phyloP scores from a whole-genome alignment of 768 basidiomycete species.

The Tricholoma sp. region DNA sequence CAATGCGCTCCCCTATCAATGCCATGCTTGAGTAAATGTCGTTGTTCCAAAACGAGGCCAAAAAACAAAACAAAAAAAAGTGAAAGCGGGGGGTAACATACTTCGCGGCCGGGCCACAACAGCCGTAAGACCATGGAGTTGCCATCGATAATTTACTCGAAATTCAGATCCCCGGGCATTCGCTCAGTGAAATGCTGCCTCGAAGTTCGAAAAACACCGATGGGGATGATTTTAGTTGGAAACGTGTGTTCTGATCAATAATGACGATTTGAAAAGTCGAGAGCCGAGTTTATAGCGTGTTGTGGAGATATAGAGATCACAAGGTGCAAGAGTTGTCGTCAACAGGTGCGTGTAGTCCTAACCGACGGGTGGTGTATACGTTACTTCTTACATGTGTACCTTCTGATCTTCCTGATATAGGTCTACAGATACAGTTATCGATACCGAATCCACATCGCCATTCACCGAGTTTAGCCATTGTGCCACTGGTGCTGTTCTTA shows the following conservation, averaged over 20 bases:
- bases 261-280: background rate
- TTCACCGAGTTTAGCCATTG: conserved; percentile 7
- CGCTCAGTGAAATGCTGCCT: too few species aligned
- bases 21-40: too few species aligned
- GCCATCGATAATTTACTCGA: too few species aligned
- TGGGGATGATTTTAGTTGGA: background rate
- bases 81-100: too few species aligned
- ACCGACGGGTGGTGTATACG: background rate
- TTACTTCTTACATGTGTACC: background rate
- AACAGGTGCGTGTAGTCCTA: background rate
- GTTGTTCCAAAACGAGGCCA: too few species aligned
- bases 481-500: conserved; percentile 12
- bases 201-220: background rate
- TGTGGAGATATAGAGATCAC: background rate
- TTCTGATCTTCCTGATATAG: conserved; percentile 19
- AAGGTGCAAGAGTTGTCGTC: background rate
- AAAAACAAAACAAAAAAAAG: too few species aligned
- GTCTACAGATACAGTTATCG: conserved; percentile 6
- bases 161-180: too few species aligned
- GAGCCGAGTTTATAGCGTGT: background rate
- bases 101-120: too few species aligned
- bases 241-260: background rate
- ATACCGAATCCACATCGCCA: conserved; percentile 7
- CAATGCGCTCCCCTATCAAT: too few species aligned
- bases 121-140: too few species aligned